Conservation (phyloP, 345 rosid species). For the Citrus sinensis region DNA sequence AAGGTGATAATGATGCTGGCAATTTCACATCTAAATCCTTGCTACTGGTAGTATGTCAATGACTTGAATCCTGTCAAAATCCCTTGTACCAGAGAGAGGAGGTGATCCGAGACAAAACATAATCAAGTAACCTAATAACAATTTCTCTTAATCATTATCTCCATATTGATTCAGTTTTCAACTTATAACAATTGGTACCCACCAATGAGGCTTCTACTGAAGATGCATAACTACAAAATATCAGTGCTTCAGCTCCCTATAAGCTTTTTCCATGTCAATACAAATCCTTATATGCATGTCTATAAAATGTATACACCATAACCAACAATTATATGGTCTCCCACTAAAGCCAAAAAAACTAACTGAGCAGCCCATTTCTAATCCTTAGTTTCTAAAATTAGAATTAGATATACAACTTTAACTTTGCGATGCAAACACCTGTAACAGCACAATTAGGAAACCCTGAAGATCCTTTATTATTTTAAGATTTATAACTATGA, state of each 20-base stretch:
- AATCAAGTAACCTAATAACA: not conserved
- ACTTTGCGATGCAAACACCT: not conserved
- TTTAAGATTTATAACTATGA: slow-evolving; percentile 1
- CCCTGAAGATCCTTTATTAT: not conserved
- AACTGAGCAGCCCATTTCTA: not conserved
- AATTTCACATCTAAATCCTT: not conserved
- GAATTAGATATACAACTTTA: not conserved
- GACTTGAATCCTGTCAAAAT: not conserved
- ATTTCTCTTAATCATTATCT: not conserved
- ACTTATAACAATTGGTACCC: not conserved
- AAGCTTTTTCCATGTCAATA: not conserved
- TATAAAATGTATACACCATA: not conserved
- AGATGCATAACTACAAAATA: not conserved
- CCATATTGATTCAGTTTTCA: not conserved
- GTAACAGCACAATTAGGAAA: not conserved
- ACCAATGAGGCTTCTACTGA: not conserved
- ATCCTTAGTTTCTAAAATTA: not conserved
- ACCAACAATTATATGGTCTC: not conserved
- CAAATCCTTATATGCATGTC: not conserved
- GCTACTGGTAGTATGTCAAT: not conserved
- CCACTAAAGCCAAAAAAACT: not conserved
- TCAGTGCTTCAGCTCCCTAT: not conserved
- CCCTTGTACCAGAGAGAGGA: not conserved
- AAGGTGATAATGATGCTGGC: not conserved
- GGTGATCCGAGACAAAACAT: not conserved